Base-by-base conservation (phyloP, 78 protist genomes). In the Goniomonas avonlea region DNA sequence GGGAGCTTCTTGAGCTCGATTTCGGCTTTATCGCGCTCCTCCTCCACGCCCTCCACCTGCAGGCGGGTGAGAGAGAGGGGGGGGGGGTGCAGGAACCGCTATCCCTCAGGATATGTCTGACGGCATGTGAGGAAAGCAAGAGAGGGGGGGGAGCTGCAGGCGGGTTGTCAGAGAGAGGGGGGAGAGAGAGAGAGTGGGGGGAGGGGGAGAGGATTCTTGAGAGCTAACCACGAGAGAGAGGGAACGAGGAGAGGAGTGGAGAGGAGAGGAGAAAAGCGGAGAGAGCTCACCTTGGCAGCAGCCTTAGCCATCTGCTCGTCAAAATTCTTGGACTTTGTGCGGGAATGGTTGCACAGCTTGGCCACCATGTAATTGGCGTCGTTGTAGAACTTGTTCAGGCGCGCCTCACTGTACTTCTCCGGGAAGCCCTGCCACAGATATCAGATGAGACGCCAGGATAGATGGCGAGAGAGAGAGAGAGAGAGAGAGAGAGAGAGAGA, bases 291-390 rank as follows among this genome's bases (percentile, higher is more conserved):
- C n/a, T n/a, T n/a, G n/a, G n/a, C n/a, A n/a, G n/a, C n/a, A n/a
- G n/a, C n/a, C n/a, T n/a, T n/a, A n/a, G n/a, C 87, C 32, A 85
- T 41, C 29, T 38, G 32, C 15, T 39, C 76, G 5, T 80, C 79
- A 35, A 77, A 71, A 21, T 47, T 66, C 82, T 94, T 90, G 23
- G 95, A 70, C n/a, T 88, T 85, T 1, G 93, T 50, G 34, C 85
- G 73, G 65, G 96, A 98, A 87, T 97, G 99, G 90, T 97, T 97
- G 77, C 99, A 97, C 31, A 97, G 84, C 2, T 93, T 78, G 53
- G 99, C 99, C 23, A 94, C 99, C 38, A 9, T 18, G 50, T 79
- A 63, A 43, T 63, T 63, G 31, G 71, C 71, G 43, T 63, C 71
- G 71, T 63, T 63, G 71, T 63, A 63, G 45, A 63, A 63, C 71